Base-by-base conservation (phyloP, 805 yeast species). In the Pichia pseudocactophila region DNA sequence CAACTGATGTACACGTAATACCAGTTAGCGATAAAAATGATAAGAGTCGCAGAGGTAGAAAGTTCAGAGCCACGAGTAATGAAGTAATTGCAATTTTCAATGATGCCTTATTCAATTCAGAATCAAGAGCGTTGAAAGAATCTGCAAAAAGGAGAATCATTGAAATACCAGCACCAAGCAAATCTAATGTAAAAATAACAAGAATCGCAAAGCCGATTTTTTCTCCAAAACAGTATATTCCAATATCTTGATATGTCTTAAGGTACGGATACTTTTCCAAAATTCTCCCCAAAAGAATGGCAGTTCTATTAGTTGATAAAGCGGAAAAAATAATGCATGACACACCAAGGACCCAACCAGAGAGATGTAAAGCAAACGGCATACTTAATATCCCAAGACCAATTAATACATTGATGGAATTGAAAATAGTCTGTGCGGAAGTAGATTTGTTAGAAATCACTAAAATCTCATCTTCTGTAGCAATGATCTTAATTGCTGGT, bases 341-440 rank as follows among this genome's bases (percentile, higher is more conserved):
- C 0, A 69, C 42, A 0, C 85, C 85, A 9, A 63, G 43, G 2
- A 76, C 51, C 81, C 87, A 77, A 3, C 94, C 94, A 1, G 88
- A 70, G 36, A 78, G 68, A 49, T 68, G 71, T 42, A 84, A 61
- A 2, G 83, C 94, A 47, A 78, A 65, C 0, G 94, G 89, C 38
- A 84, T 64, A 0, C 92, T 80, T 35, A 84, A 66, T 39, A 84
- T 67, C 2, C 90, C 92, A 31, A 84, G 73, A 0, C 94, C 94
- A 49, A 84, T 76, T 25, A 84, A 62, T 0, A 82, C 82, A 56
- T 84, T 84, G 38, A 83, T 78, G 1, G 89, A 79, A 52, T 84
- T 84, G 67, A 83, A 82, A 5, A 81, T 64, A 0, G 94, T 83
- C 56, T 83, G 94, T 1, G 83, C 76, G 0, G 77, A 78, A 0